Conservation (phyloP, 164 flowering plant species). For the Taxillus chinensis region DNA sequence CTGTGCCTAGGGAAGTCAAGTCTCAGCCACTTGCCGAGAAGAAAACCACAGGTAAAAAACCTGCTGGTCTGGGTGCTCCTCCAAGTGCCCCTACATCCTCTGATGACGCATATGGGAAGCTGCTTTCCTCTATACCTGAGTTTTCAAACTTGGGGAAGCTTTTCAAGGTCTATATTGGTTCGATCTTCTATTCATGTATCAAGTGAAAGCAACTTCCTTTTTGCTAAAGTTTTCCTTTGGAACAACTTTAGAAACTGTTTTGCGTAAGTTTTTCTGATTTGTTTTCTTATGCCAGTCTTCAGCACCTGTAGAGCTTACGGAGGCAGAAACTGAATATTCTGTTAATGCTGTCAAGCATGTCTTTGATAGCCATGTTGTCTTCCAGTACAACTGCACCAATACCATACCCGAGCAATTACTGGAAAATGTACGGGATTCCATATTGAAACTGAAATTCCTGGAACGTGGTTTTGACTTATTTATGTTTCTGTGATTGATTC, state of each 20-base stretch:
- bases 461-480: background rate
- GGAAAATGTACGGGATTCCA: constrained; percentile 52
- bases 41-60: constrained; percentile 89
- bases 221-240: no score
- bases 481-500: constrained; percentile 9
- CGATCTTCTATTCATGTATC: background rate
- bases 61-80: constrained; percentile 73
- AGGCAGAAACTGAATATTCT: constrained; percentile 96
- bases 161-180: constrained; percentile 56
- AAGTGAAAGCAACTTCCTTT: background rate
- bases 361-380: constrained; percentile 79
- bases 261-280: background rate
- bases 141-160: constrained; percentile 77
- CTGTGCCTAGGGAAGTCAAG: constrained; percentile 82
- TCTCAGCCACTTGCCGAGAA: constrained; percentile 87
- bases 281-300: constrained; percentile 52
- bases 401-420: constrained; percentile 88
- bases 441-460: background rate
- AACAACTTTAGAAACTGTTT: no score
- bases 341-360: constrained; percentile 97
- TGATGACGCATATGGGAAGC: constrained; percentile 71
- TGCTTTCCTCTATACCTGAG: constrained; percentile 79
- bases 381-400: constrained; percentile 95
- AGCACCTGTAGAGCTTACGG: constrained; percentile 87
- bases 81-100: constrained; percentile 55